Percentiles rank a stretch among this genome's conserved stretches.
These are phyloP conservation scores for Tetradesmus lagerheimii DNA, from an alignment of 139 green algal species.

Conservation along the genomic window DNA sequence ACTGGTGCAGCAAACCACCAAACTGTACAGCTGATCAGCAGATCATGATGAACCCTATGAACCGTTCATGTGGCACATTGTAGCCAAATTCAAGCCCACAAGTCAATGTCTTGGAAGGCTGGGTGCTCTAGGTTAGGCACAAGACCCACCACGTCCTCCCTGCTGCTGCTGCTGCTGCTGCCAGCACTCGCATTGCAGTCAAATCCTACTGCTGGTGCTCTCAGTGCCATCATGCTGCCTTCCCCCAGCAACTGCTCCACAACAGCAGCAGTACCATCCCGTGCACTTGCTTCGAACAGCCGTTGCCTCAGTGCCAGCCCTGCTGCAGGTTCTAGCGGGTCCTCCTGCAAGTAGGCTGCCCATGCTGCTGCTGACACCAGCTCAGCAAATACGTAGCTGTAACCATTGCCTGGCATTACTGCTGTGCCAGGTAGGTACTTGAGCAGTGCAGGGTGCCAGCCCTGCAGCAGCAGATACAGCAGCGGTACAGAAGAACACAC, in stretches of 20 bases:
- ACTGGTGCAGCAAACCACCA: too few species aligned
- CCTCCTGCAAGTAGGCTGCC: background rate
- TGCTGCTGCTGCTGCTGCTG: background rate
- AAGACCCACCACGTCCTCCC: background rate
- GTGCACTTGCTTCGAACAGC: background rate
- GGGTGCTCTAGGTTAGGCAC: background rate
- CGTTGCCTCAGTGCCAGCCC: background rate
- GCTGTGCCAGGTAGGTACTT: background rate
- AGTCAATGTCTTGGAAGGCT: background rate
- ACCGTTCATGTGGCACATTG: too few species aligned
- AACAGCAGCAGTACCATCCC: background rate
- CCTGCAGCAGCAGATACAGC: background rate
- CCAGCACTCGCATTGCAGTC: background rate
- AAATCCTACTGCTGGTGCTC: background rate
- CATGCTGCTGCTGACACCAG: background rate
- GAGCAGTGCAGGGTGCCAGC: background rate
- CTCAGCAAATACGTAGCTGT: conserved; percentile 5
- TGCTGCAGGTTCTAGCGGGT: background rate
- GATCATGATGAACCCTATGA: too few species aligned
- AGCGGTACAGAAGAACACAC: too few species aligned
- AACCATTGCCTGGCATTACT: background rate
- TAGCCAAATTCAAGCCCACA: background rate
- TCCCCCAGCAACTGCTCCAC: background rate
- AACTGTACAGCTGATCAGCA: too few species aligned
- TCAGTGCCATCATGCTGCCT: background rate